These are phyloP conservation scores for Silene coronaria DNA, from an alignment of 179 eudicot genomes.

Conservation along the genomic window DNA sequence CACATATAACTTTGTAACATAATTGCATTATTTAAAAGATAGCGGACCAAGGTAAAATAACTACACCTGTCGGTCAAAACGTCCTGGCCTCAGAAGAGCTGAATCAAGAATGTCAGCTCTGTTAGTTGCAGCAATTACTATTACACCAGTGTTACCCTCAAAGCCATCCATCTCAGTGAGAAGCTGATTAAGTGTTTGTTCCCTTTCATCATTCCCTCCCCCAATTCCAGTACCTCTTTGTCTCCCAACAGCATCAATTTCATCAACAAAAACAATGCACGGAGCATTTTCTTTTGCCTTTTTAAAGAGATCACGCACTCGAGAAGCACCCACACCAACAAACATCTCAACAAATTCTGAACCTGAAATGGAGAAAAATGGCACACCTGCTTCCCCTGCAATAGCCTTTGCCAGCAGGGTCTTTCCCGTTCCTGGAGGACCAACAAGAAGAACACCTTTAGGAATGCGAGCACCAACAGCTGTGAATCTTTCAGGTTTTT, in stretches of 20 bases:
- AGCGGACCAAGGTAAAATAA: not conserved
- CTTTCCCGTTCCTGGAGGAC: slow-evolving; percentile 98
- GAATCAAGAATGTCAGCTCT: slow-evolving; percentile 97
- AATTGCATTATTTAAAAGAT: not conserved
- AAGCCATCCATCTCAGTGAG: slow-evolving; percentile 99
- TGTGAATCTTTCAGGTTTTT: slow-evolving; percentile 95
- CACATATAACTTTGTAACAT: not conserved
- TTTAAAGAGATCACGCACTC: slow-evolving; percentile 96
- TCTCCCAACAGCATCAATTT: slow-evolving; percentile 98
- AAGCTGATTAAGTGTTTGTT: slow-evolving; percentile 92
- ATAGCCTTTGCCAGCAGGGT: slow-evolving; percentile 94
- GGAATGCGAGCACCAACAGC: slow-evolving; percentile 99
- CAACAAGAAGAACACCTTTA: slow-evolving; percentile 95
- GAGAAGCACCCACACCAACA: slow-evolving; percentile 99
- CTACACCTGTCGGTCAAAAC: slow-evolving; percentile 92
- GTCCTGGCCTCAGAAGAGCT: slow-evolving; percentile 89
- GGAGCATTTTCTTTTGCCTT: slow-evolving; percentile 98
- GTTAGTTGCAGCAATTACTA: slow-evolving; percentile 93
- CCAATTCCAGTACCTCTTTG: slow-evolving; percentile 96
- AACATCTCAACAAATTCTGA: slow-evolving; percentile 99
- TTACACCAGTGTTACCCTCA: slow-evolving; percentile 92
- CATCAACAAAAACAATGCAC: slow-evolving; percentile 97
- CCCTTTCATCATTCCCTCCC: slow-evolving; percentile 99
- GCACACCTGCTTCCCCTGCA: slow-evolving; percentile 99
- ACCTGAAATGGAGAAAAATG: slow-evolving; percentile 96